Evolutionary conservation across 805 yeast species (phyloP), one percentile per base, ranked within the genome.

Genomic region (Nakazawaea populi): DNA sequence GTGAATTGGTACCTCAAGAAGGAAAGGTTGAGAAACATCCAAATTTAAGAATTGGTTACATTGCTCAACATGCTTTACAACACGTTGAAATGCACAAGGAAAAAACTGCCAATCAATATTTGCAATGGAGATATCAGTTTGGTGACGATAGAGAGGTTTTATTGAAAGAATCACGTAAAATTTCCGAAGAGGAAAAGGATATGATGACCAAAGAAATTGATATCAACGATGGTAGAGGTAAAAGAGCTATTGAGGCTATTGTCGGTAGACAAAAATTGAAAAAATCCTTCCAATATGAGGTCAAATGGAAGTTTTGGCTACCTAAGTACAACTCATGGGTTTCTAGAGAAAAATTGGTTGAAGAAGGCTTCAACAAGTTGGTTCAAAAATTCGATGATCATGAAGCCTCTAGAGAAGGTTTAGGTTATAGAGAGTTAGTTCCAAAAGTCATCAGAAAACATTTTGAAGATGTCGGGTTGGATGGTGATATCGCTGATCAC

Each of bases 351-450:
- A 72, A 74, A 36, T 75, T 92, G 56, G 62, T 89, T 41, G 92
- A 84, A 69, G 82, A 87, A 65, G 96, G 98, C 54, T 90, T 90
- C 65, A 85, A 81, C 55, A 90, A 89, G 76, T 73, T 94, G 64
- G 95, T 92, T 56, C 96, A 92, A 71, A 92, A 87, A 69, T 96
- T 94, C 60, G 99, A 92, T 74, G 97, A 94, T 78, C 96, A 91
- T 73, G 99, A 94, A 77, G 96, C 99, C 57, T 89, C 96, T 44
- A 90, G 98, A 74, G 97, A 96, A 72, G 99, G 99, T 83, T 79
- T 92, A 58, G 98, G 97, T 64, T 92, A 92, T 81, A 87, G 99
- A 77, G 94, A 95, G 59, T 77, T 92, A 64, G 79, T 82, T 32
- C 98, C 98, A 47, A 79, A 87, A 49, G 97, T 90, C 24, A 92